Percentiles rank a stretch among this genome's conserved stretches.
phyloP scores from a whole-genome alignment of 1,284 basidiomycete genomes.

The Malassezia sympodialis region DNA sequence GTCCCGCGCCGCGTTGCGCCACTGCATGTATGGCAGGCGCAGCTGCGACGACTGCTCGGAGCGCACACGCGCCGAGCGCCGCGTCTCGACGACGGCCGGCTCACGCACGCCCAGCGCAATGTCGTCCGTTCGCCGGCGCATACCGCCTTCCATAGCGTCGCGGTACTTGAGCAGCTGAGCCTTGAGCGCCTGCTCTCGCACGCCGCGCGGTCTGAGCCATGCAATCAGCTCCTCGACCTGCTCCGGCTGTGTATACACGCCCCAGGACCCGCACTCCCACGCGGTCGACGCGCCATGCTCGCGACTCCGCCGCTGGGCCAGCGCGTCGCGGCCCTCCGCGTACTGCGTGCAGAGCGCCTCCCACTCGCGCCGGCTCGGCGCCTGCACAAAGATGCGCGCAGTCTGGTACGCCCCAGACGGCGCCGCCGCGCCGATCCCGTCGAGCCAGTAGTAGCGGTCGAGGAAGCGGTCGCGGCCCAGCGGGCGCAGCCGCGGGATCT shows the following conservation, averaged over 20 bases:
- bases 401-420: conserved; percentile 61
- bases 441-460: conserved; percentile 96
- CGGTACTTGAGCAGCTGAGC: conserved; percentile 72
- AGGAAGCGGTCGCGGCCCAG: conserved; percentile 84
- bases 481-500: conserved; percentile 72
- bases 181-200: conserved; percentile 73
- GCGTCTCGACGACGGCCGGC: conserved; percentile 18
- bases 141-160: conserved; percentile 69
- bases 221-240: conserved; percentile 70
- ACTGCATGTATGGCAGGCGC: conserved; percentile 24
- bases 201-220: conserved; percentile 85
- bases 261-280: conserved; percentile 73
- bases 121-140: conserved; percentile 49
- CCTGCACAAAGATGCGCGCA: conserved; percentile 80
- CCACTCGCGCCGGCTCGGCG: conserved; percentile 59
- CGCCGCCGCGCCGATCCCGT: conserved; percentile 77
- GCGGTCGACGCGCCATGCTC: conserved; percentile 61
- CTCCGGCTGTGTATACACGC: conserved; percentile 70
- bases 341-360: conserved; percentile 48
- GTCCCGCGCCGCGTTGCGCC: conserved; percentile 14
- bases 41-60: conserved; percentile 16
- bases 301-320: conserved; percentile 55
- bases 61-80: conserved; percentile 18
- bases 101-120: conserved; percentile 26
- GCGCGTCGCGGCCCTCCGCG: conserved; percentile 42